Evolutionary conservation across 805 yeast genomes (phyloP).

Genomic region (Wickerhamiella siamensis): DNA sequence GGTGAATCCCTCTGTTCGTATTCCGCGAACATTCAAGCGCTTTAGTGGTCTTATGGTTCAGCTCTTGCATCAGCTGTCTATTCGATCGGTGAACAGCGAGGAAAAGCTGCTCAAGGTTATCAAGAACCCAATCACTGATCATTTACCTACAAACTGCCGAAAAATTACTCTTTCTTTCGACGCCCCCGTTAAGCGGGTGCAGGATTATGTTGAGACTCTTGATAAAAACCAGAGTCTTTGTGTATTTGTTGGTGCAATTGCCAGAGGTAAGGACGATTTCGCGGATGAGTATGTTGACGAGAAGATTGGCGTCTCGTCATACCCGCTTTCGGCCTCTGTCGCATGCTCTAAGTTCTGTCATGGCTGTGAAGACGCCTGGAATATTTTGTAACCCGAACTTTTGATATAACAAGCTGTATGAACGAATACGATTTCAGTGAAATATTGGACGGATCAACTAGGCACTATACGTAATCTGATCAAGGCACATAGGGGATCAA

Average conservation of each 20-base stretch:
- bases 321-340: constrained; percentile 91
- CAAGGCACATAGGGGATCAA: no score
- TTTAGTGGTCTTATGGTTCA: constrained; percentile 98
- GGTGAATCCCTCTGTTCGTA: constrained; percentile 90
- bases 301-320: constrained; percentile 87
- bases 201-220: constrained; percentile 67
- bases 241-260: constrained; percentile 99
- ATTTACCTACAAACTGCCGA: constrained; percentile 89
- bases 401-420: no score
- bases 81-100: constrained; percentile 88
- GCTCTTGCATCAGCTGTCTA: constrained; percentile 77
- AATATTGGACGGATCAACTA: no score
- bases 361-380: constrained; percentile 98
- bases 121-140: constrained; percentile 94
- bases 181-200: constrained; percentile 75
- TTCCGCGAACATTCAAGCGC: constrained; percentile 95
- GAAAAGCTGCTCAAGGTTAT: constrained; percentile 87
- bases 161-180: constrained; percentile 87
- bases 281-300: constrained; percentile 97
- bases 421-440: no score
- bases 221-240: constrained; percentile 88
- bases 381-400: constrained; percentile 41
- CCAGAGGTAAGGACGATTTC: constrained; percentile 92
- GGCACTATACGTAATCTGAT: no score
- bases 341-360: constrained; percentile 98